Base-by-base conservation (phyloP, 2,329 filamentous ascomycete genomes). In the Neofusicoccum ribis region DNA sequence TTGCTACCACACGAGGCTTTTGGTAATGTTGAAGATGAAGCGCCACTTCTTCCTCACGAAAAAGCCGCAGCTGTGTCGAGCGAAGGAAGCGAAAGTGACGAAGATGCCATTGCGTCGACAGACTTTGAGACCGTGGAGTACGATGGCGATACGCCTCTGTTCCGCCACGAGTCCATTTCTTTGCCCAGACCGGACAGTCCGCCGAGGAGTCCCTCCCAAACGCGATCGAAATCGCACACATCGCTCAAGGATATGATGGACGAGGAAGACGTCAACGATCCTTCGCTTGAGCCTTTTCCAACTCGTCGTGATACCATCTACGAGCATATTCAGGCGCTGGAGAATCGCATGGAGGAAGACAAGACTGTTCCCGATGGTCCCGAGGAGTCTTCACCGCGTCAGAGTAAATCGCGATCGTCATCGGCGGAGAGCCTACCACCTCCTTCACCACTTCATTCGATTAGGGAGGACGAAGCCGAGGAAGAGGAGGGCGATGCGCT, bases 161-260 rank as follows among this genome's bases (percentile, higher is more conserved):
- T 80, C 49, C 71, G 73, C 23, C 77, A 80, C 44, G 78, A 80
- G 67, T 73, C 74, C 63, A 66, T 73, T 15, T 20, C 63, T 41
- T 15, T 56, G 67, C 67, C 50, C 17, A 27, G 39, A 2, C 17
- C 20, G 31, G 37, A 46, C n/a, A 58, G 39, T 6, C 49, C 56
- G 8, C 56, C 66, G 41, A 41, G 50, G 27, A 47, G 47, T n/a
- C 65, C 63, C 9, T 43, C 37, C 1, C 14, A 27, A 7, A 3
- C 36, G 11, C 34, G 36, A 49, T 43, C 36, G 5, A 43, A 36
- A 27, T 52, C 61, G 3, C 61, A 63, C 39, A 34, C 50, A 6
- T 65, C 63, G 23, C 54, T 61, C 46, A 44, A 65, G 27, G 54
- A 61, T 20, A 65, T 65, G 47, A 61, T 56, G 49, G 56, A 34